Base-by-base conservation (phyloP, 768 basidiomycete species). In the Psilocybe azurescens region DNA sequence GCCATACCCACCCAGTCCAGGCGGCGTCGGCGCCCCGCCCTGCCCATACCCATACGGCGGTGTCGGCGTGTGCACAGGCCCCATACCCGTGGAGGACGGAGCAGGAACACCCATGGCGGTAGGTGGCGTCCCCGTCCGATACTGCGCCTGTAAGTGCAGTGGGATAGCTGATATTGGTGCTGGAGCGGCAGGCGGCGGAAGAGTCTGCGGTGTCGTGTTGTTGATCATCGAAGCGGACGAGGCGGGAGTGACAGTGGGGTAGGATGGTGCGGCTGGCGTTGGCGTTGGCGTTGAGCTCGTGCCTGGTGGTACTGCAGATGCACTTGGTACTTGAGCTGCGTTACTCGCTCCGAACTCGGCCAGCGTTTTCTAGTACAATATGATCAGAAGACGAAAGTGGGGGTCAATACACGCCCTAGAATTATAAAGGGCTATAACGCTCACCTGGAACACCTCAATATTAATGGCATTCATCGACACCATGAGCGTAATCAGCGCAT, bases 401-500 rank as follows among this genome's bases (percentile, higher is more conserved):
- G 20, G 20, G 20, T 20, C 20, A 20, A 20, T 20, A 20, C 20
- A 20, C 20, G 20, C 20, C 20, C 20, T 20, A 20, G 20, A 18
- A 39, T n/a, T 57, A 32, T 39, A 14, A 10, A 46, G 39, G 41
- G 33, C n/a, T 46, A 38, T 39, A 0, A 41, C 5, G 68, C 77
- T 44, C 61, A 91, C 91, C 79, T 91, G 89, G 65, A 92, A 86
- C 6, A 91, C 90, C 49, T 91, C 87, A 52, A 90, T 80, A 54
- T 91, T 86, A 39, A 93, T 81, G 0, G 89, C 89, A 59, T 89
- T 87, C 76, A 93, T 86, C 59, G 85, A 86, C 20, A 91, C 90
- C 90, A 93, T 91, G 39, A 92, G 83, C 0, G 83, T 82, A 60
- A 93, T 89, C 0, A 93, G 77, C 1, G 89, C 89, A 72, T 91